phyloP scores from a whole-genome alignment of 345 rosid genomes.

The Combretum micranthum region DNA sequence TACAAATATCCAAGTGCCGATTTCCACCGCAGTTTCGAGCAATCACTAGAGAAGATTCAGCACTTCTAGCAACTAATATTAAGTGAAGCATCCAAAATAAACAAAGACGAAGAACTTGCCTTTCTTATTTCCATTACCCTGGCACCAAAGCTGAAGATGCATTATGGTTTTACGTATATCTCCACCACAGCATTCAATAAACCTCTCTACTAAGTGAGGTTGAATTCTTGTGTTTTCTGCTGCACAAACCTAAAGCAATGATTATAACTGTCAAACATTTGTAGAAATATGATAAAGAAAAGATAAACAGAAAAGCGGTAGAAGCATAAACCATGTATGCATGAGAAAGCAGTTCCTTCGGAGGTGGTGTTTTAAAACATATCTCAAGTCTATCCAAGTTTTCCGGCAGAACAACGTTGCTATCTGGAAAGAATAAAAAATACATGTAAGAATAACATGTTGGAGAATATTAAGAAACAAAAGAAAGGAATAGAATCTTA shows the following conservation, averaged over 20 bases:
- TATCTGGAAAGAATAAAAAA: constrained; percentile 36
- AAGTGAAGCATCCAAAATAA: background rate
- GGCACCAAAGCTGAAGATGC: constrained; percentile 93
- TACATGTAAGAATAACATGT: constrained; percentile 9
- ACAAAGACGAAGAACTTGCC: constrained; percentile 28
- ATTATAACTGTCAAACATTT: constrained; percentile 11
- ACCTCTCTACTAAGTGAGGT: constrained; percentile 45
- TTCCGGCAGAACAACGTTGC: constrained; percentile 59
- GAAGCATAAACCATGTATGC: constrained; percentile 40
- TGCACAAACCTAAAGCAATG: constrained; percentile 54
- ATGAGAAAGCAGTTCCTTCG: constrained; percentile 51
- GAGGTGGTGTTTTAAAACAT: constrained; percentile 46
- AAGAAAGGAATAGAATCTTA: constrained; percentile 31
- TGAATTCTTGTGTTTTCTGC: constrained; percentile 51
- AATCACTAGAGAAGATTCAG: too few relatives aligned
- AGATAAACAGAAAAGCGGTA: constrained; percentile 4
- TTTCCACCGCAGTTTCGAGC: too few relatives aligned
- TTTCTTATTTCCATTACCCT: constrained; percentile 43
- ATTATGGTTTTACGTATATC: constrained; percentile 76
- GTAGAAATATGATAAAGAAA: constrained; percentile 8
- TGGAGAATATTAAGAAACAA: constrained; percentile 2
- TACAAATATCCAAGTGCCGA: too few relatives aligned
- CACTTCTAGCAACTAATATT: too few relatives aligned
- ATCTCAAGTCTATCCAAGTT: constrained; percentile 58
- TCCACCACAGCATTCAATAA: constrained; percentile 43